These are phyloP conservation scores for Torulaspora indica DNA, from an alignment of 805 yeast genomes.

Conservation along the genomic window DNA sequence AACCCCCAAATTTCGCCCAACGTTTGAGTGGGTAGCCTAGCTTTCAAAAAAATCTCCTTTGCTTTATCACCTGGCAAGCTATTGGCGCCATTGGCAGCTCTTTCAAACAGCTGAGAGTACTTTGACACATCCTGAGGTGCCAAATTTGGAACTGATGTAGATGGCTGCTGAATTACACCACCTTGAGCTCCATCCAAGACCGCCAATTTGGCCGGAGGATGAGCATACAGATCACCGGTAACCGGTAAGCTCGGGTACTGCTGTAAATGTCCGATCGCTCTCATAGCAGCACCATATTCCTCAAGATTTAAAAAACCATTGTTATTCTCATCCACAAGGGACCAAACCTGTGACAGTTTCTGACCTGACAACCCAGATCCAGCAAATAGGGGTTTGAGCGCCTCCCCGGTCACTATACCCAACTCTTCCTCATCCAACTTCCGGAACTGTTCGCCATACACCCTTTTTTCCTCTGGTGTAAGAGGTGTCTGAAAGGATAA, in stretches of 20 bases:
- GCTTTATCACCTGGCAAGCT: slow-evolving; percentile 75
- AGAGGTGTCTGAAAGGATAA: slow-evolving; percentile 38
- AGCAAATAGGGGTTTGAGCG: slow-evolving; percentile 76
- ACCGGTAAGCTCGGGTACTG: slow-evolving; percentile 48
- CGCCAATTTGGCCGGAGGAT: slow-evolving; percentile 31
- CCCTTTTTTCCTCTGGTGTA: slow-evolving; percentile 69
- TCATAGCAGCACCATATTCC: slow-evolving; percentile 80
- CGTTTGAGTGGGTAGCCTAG: slow-evolving; percentile 70
- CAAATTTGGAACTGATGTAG: slow-evolving; percentile 44
- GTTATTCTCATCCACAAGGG: slow-evolving; percentile 82
- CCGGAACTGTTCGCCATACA: slow-evolving; percentile 71
- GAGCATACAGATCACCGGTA: slow-evolving; percentile 39
- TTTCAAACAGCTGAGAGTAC: slow-evolving; percentile 68
- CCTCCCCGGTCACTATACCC: slow-evolving; percentile 84
- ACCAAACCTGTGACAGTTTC: slow-evolving; percentile 88
- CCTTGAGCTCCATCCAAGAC: slow-evolving; percentile 53
- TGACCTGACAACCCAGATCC: slow-evolving; percentile 78
- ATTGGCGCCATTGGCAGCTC: slow-evolving; percentile 47
- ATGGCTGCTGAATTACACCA: slow-evolving; percentile 39
- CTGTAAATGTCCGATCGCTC: slow-evolving; percentile 86
- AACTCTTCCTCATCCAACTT: slow-evolving; percentile 71
- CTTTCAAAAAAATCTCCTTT: slow-evolving; percentile 80
- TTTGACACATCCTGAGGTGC: slow-evolving; percentile 54
- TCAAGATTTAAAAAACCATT: slow-evolving; percentile 76
- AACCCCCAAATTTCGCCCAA: slow-evolving; percentile 87